Evolutionary conservation across 208 protist genomes (phyloP), one percentile per base, ranked within the genome.

Genomic region (Crithidia fasciculata): DNA sequence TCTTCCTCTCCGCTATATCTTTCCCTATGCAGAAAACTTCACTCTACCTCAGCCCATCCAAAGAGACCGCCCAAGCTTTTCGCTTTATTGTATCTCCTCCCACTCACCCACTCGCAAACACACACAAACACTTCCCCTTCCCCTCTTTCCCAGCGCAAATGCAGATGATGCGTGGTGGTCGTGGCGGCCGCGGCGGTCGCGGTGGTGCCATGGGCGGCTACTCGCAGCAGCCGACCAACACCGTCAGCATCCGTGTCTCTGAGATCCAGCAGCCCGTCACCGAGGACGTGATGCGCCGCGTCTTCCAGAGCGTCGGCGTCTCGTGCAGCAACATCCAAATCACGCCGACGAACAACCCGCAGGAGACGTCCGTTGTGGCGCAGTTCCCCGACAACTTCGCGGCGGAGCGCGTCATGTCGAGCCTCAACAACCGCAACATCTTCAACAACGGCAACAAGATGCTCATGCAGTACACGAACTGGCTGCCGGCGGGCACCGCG

Each of bases 391-490:
- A 91, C 75, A 68, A 45, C 40, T 84, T 84, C 49, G 77, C 84
- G 36, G 89, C 92, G 13, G 82, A 93, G 70, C 81, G 81, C 45
- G 90, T 87, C 19, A 86, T 90, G 78, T 76, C 76, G 16, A 84
- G 69, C 50, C 81, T 94, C 16, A 94, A 95, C 78, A 87, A 89
- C 76, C 89, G 86, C 56, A 92, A 93, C 78, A 97, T 97, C 72
- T 97, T 90, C 80, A 91, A 92, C 70, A 88, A 95, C 80, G 83
- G 87, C 28, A 95, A 97, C 74, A 92, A 89, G 60, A 95, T 97
- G 92, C 52, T 70, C 13, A 95, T 97, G 68, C 78, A 47, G 63
- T 97, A 90, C 81, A 73, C 78, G 16, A 83, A 79, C 73, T 72
- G 69, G 77, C 65, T 71, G 75, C 16, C 43, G 28, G 52, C 43